Evolutionary conservation across 305 asterid species (phyloP).

Genomic region (Solanum hybrid): DNA sequence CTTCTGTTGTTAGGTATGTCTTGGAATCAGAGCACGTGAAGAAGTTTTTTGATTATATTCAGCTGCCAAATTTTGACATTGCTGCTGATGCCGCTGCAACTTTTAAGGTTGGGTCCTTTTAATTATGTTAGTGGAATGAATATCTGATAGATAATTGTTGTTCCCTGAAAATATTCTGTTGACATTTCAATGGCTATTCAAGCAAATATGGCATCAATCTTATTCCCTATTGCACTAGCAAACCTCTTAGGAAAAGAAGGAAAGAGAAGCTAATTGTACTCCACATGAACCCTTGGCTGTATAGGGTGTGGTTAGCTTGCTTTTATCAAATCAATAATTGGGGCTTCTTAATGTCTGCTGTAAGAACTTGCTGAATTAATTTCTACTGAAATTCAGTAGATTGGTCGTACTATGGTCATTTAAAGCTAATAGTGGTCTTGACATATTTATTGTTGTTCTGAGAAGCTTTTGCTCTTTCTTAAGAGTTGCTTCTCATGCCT

Average conservation of each 20-base stretch:
- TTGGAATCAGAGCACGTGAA: conserved; percentile 89
- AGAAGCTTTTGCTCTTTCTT: not conserved
- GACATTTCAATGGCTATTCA: not conserved
- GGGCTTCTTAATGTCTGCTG: not conserved
- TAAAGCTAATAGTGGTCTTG: not conserved
- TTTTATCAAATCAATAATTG: not conserved
- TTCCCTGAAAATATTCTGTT: not conserved
- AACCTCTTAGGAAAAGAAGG: not conserved
- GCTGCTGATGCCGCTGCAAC: conserved; percentile 97
- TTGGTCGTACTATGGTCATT: not conserved
- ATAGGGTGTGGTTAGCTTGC: not conserved
- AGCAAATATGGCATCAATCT: not conserved
- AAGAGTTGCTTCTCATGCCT: not conserved
- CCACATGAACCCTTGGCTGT: not conserved
- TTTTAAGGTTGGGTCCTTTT: conserved; percentile 54
- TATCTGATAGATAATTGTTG: not conserved
- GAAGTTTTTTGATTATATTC: conserved; percentile 74
- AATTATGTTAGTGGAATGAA: not conserved
- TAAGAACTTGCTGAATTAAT: not conserved
- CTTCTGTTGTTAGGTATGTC: conserved; percentile 51
- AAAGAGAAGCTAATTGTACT: not conserved
- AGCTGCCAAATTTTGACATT: conserved; percentile 77
- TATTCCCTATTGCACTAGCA: not conserved
- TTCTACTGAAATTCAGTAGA: not conserved
- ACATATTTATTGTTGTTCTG: not conserved